Evolutionary conservation across 352 stramenopile species (phyloP), one percentile per base, ranked within the genome.

Genomic region (Halophytophthora polymorphica): DNA sequence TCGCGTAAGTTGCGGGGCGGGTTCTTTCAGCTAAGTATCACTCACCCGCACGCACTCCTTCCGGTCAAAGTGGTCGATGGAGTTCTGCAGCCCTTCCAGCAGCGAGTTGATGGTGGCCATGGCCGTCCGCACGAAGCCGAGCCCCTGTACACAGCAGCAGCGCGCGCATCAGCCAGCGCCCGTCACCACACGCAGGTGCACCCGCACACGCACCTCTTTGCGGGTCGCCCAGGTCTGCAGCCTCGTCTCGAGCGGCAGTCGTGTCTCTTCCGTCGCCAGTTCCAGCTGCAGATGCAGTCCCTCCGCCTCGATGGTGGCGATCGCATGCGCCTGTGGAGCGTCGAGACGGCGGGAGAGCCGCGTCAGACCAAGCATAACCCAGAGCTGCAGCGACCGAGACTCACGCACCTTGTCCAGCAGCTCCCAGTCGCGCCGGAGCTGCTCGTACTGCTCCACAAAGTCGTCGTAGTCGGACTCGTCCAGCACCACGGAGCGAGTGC

Each of bases 331-430:
- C 72, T 83, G 28, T 18, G 12, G 48, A n/a, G n/a, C n/a, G n/a
- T n/a, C n/a, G n/a, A n/a, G n/a, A n/a, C n/a, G n/a, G n/a, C n/a
- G n/a, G 42, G 2, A 57, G 11, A 51, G 2, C 23, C n/a, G 18
- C 7, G 15, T 21, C 25, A 63, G 17, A 42, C 13, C 29, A 38
- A 7, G 2, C 17, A 35, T 36, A 39, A 14, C 14, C 22, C 19
- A 23, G 25, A 23, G 2, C 6, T 6, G 2, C 1, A 19, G 18
- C 11, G 6, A 6, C 36, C 13, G 1, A 6, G 11, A 23, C n/a
- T n/a, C 3, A n/a, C 44, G 17, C n/a, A 81, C 72, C 66, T 84
- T 87, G 51, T 91, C 77, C 18, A 91, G 73, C 50, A 71, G 61
- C 46, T 83, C 72, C 80, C 80, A 88, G 45, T 89, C 73, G 2